These are phyloP conservation scores for Coemansia javaensis DNA, from an alignment of 192 early-diverging fungal species.

Conservation along the genomic window DNA sequence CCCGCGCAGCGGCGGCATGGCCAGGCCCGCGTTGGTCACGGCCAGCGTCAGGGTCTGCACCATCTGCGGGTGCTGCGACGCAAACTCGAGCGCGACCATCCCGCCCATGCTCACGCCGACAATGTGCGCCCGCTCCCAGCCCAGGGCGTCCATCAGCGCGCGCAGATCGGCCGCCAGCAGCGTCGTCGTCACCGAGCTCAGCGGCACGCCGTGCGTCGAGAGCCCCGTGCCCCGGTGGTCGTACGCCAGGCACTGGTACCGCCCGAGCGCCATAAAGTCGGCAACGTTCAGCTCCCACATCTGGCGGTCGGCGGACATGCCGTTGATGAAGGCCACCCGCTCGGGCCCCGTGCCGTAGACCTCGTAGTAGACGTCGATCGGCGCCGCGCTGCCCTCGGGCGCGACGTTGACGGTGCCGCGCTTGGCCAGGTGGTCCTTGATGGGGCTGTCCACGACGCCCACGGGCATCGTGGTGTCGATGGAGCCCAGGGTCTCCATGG, in stretches of 20 bases:
- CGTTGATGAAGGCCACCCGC: constrained; percentile 38
- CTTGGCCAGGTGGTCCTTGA: constrained; percentile 30
- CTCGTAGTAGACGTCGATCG: constrained; percentile 42
- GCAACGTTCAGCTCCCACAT: constrained; percentile 50
- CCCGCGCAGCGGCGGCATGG: constrained; percentile 25
- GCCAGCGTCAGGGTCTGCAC: constrained; percentile 48
- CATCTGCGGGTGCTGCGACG: constrained; percentile 50
- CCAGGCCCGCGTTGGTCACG: constrained; percentile 39
- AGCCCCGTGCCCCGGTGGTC: constrained; percentile 79
- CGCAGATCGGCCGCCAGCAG: constrained; percentile 57
- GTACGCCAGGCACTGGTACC: constrained; percentile 66
- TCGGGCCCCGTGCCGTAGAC: constrained; percentile 23
- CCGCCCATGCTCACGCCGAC: constrained; percentile 83
- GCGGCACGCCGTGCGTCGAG: constrained; percentile 8
- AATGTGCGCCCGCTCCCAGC: constrained; percentile 68
- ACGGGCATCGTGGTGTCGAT: constrained; percentile 45
- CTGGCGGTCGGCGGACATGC: constrained; percentile 47
- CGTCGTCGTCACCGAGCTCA: constrained; percentile 9
- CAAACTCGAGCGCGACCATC: constrained; percentile 77
- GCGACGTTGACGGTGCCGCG: constrained; percentile 30
- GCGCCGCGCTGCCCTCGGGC: neutral
- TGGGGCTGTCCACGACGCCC: constrained; percentile 36
- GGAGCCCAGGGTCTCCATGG: constrained; percentile 17
- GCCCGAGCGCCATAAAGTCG: constrained; percentile 54
- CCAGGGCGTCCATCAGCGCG: constrained; percentile 59